Conservation (phyloP, 2,329 filamentous ascomycete species). For the Fusarium paranaense region DNA sequence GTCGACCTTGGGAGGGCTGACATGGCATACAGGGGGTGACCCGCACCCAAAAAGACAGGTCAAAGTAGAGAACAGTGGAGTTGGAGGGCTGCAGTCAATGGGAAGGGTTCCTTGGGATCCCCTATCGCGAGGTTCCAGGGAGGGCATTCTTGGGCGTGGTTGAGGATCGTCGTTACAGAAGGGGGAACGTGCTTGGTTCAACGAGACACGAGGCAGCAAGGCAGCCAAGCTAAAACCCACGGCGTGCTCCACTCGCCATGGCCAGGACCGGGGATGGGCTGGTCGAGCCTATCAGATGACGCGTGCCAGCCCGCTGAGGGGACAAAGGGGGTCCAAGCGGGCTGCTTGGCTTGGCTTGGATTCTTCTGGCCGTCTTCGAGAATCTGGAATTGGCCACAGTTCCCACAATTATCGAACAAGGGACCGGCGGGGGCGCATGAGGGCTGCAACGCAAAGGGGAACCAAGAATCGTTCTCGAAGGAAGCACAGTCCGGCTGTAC, state of each 20-base stretch:
- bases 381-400: constrained; percentile 41
- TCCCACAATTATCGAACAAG: constrained; percentile 34
- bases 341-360: constrained; percentile 41
- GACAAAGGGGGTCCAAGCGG: constrained; percentile 30
- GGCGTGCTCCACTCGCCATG: constrained; percentile 11
- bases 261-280: constrained; percentile 8
- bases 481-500: constrained; percentile 35
- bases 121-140: constrained; percentile 27
- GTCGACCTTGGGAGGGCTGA: constrained; percentile 1
- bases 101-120: constrained; percentile 13
- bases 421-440: constrained; percentile 22
- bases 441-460: constrained; percentile 32
- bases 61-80: neutral
- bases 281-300: constrained; percentile 23
- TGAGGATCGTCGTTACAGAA: constrained; percentile 32
- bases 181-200: constrained; percentile 30
- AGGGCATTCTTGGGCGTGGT: constrained; percentile 25
- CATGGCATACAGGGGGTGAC: neutral
- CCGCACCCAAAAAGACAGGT: neutral
- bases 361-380: constrained; percentile 46
- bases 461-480: constrained; percentile 45
- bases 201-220: constrained; percentile 37
- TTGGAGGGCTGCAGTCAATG: constrained; percentile 19
- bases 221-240: constrained; percentile 21
- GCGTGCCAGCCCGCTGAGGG: constrained; percentile 12